phyloP scores from a whole-genome alignment of 2,329 filamentous ascomycete genomes.

The Scleromitrula shiraiana region DNA sequence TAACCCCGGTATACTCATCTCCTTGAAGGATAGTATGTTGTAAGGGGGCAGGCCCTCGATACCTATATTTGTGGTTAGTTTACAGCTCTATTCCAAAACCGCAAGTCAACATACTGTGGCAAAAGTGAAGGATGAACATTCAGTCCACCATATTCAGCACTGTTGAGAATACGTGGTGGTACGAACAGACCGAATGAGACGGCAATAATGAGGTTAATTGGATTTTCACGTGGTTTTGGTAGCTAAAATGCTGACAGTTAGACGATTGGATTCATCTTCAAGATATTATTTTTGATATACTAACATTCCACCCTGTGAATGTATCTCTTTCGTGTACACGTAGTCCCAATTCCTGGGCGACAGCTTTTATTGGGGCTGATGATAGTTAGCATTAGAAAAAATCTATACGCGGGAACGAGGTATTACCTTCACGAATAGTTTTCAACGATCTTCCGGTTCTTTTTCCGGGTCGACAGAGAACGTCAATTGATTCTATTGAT shows the following conservation, averaged over 20 bases:
- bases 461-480: conserved; percentile 76
- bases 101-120: conserved; percentile 69
- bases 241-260: conserved; percentile 35
- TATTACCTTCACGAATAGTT: conserved; percentile 29
- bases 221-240: conserved; percentile 36
- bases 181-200: conserved; percentile 94
- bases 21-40: conserved; percentile 70
- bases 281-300: conserved; percentile 26
- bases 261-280: neutral
- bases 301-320: conserved; percentile 73
- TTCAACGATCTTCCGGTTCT: conserved; percentile 68
- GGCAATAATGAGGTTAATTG: conserved; percentile 73
- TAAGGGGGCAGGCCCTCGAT: conserved; percentile 79
- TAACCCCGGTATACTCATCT: conserved; percentile 59
- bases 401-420: neutral
- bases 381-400: conserved; percentile 1
- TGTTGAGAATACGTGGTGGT: conserved; percentile 63
- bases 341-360: conserved; percentile 57
- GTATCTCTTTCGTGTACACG: conserved; percentile 69
- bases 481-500: conserved; percentile 70
- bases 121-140: conserved; percentile 92
- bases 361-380: conserved; percentile 63
- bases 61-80: conserved; percentile 36
- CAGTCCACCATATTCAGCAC: conserved; percentile 72
- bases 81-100: no score